Base-by-base conservation (phyloP, 768 basidiomycete species). In the Tricholoma matsutake region DNA sequence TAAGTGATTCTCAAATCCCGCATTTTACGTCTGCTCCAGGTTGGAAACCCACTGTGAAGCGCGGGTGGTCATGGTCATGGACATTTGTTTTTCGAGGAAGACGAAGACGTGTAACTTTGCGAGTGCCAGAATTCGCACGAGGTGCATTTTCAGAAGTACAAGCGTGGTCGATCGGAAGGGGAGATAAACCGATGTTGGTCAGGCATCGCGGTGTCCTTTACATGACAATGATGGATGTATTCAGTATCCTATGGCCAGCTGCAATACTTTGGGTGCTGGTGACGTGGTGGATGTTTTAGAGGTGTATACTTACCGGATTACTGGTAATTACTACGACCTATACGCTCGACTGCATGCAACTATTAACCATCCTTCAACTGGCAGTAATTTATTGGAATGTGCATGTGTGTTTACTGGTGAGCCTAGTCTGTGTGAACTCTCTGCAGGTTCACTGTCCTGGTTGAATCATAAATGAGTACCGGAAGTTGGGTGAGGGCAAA, bases 11-110 rank as follows among this genome's bases (percentile, higher is more conserved):
- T 29, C 72, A 39, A 68, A 60, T 57, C 25, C 62, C 49, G 56
- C 69, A 77, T 55, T 83, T 79, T 60, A 75, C 79, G 31, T 77
- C 78, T 3, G 76, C 75, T 13, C 78, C 77, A 37, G 61, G 59
- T 8, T 63, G 67, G 20, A 73, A 69, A 51, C 62, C 68, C 25
- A 53, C 60, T 35, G 29, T 58, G 28, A 62, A 63, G 58, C 67
- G 68, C 49, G 59, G 65, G 49, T 72, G 75, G 69, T 70, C 73
- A 41, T 83, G 79, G 77, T 77, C 80, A 18, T 83, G 81, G 78
- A 76, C 81, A 16, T 88, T 89, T 66, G 76, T 79, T 22, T 76
- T 87, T 57, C 69, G 76, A 28, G 85, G 86, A 0, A 77, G 83
- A 29, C 75, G 83, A 16, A 78, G 86, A 61, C 81, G 83, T n/a